phyloP scores from a whole-genome alignment of 805 yeast species.

The Metschnikowia koreensis region DNA sequence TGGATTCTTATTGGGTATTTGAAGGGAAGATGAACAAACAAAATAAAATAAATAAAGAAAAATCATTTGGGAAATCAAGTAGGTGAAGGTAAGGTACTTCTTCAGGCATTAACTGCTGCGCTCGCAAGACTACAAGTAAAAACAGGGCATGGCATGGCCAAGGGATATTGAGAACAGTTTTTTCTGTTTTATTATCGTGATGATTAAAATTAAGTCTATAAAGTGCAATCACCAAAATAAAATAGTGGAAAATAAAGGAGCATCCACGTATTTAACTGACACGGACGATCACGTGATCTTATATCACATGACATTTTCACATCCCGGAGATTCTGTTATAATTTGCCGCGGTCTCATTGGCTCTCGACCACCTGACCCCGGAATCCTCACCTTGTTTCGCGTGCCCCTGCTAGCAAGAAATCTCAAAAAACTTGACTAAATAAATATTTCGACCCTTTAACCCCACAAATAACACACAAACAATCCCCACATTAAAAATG shows the following conservation, averaged over 20 bases:
- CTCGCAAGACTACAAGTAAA: too few species aligned
- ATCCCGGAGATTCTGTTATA: background rate
- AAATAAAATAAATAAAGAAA: too few species aligned
- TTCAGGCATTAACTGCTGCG: too few species aligned
- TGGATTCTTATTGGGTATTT: too few species aligned
- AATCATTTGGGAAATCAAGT: too few species aligned
- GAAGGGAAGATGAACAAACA: too few species aligned
- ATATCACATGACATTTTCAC: background rate
- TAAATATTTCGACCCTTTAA: background rate
- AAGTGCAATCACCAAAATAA: too few species aligned
- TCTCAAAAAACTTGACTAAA: background rate
- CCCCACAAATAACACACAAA: background rate
- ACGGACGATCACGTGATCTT: background rate
- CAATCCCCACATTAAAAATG: conserved; percentile 10
- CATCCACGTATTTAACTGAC: background rate
- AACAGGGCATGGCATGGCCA: too few species aligned
- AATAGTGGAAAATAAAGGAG: background rate
- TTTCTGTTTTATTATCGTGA: too few species aligned
- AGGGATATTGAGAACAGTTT: too few species aligned
- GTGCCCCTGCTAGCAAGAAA: background rate
- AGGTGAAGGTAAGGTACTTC: too few species aligned
- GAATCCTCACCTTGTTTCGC: background rate
- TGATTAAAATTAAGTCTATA: too few species aligned
- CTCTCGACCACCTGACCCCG: conserved; percentile 8
- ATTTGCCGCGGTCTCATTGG: conserved; percentile 9